phyloP scores from a whole-genome alignment of 305 asterid species.

The Fraxinus nigra region DNA sequence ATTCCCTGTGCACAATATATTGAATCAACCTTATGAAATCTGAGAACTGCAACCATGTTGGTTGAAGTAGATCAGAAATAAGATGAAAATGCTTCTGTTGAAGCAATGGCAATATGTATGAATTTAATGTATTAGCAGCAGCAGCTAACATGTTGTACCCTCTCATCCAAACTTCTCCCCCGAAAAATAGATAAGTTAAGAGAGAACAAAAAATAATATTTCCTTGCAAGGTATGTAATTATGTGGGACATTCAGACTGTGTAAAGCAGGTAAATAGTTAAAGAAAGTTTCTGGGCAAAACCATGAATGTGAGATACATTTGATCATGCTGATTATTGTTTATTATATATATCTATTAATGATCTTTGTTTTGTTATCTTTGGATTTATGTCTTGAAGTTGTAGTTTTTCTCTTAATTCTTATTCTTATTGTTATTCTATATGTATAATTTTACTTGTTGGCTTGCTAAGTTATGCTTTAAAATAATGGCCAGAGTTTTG shows the following conservation, averaged over 20 bases:
- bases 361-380: neutral
- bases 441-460: neutral
- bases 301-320: neutral
- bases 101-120: neutral
- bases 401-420: neutral
- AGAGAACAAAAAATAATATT: neutral
- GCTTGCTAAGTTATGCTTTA: neutral
- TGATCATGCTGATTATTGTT: neutral
- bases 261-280: neutral
- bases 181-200: too few relatives aligned
- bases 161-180: neutral
- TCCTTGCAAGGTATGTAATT: neutral
- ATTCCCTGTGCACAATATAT: neutral
- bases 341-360: neutral
- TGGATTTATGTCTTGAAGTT: neutral
- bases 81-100: neutral
- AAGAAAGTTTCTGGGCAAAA: neutral
- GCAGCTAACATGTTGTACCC: neutral
- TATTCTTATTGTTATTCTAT: neutral
- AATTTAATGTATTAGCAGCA: neutral
- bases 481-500: neutral
- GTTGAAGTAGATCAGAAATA: neutral
- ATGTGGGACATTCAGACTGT: neutral
- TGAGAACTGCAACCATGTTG: neutral
- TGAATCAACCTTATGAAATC: neutral